Percentiles rank a stretch among this genome's conserved stretches.
phyloP scores from a whole-genome alignment of 2,329 filamentous ascomycete species.

The Colletotrichum orbiculare region DNA sequence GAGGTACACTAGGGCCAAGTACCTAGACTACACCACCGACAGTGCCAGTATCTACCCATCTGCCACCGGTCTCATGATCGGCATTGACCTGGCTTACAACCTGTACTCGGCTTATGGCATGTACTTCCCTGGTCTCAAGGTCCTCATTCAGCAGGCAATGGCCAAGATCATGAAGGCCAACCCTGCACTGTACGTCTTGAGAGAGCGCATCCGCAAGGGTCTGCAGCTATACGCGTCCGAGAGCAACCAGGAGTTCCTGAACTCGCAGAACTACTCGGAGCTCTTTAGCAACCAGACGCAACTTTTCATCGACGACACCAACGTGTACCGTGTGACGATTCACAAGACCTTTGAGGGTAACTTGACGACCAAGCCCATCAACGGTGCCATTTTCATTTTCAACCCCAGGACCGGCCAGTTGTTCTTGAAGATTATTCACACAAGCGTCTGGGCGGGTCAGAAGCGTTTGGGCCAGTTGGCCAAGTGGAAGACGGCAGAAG shows the following conservation, averaged over 20 bases:
- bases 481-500: slow-evolving; percentile 99
- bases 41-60: slow-evolving; percentile 99
- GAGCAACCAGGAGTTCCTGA: slow-evolving; percentile 98
- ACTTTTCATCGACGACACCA: slow-evolving; percentile 98
- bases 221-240: slow-evolving; percentile 97
- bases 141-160: slow-evolving; percentile 97
- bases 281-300: slow-evolving; percentile 99
- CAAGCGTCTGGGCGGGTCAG: slow-evolving; percentile 98
- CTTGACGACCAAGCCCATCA: slow-evolving; percentile 98
- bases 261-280: slow-evolving; percentile 99
- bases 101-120: slow-evolving; percentile 97
- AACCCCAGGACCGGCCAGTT: slow-evolving; percentile 98
- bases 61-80: slow-evolving; percentile 96
- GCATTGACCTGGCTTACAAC: slow-evolving; percentile 97
- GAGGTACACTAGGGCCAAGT: slow-evolving; percentile 96
- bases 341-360: slow-evolving; percentile 99
- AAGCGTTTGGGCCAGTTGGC: slow-evolving; percentile 98
- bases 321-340: slow-evolving; percentile 98
- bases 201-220: slow-evolving; percentile 98
- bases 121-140: slow-evolving; percentile 98
- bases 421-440: slow-evolving; percentile 99
- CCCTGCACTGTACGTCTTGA: slow-evolving; percentile 92
- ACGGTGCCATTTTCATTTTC: slow-evolving; percentile 99
- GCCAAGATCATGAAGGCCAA: slow-evolving; percentile 99
- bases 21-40: slow-evolving; percentile 98